Conservation (phyloP, 2,329 filamentous ascomycete genomes). For the Sporothrix brasiliensis region DNA sequence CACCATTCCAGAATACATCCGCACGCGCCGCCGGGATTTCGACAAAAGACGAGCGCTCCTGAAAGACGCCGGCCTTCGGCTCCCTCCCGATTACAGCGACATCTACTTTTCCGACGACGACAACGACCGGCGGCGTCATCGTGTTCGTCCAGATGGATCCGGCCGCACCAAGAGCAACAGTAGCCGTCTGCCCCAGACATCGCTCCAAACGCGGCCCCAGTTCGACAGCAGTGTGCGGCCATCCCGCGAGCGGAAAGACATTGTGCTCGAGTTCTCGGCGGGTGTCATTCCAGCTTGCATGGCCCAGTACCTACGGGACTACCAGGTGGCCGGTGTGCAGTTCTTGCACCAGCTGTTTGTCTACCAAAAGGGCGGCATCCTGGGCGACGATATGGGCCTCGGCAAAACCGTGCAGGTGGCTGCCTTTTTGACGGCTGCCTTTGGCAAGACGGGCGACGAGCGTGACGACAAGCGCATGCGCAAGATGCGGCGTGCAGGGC, state of each 20-base stretch:
- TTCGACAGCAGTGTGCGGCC: conserved; percentile 66
- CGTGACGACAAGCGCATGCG: conserved; percentile 85
- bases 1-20: conserved; percentile 72
- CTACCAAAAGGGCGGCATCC: conserved; percentile 84
- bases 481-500: conserved; percentile 67
- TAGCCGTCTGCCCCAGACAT: conserved; percentile 54
- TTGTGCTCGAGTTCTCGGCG: conserved; percentile 72
- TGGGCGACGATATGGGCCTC: conserved; percentile 96
- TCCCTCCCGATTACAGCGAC: conserved; percentile 77
- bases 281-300: conserved; percentile 86
- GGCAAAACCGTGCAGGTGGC: conserved; percentile 97
- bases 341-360: conserved; percentile 90
- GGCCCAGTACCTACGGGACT: conserved; percentile 87
- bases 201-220: conserved; percentile 57
- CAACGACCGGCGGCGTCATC: conserved; percentile 32
- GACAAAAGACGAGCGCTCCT: conserved; percentile 63
- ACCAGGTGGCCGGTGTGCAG: conserved; percentile 81
- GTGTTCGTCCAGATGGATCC: too few relatives aligned
- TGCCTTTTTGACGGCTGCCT: conserved; percentile 85
- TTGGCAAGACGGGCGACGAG: conserved; percentile 91
- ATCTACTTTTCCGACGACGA: conserved; percentile 74
- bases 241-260: conserved; percentile 71
- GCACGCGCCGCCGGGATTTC: conserved; percentile 68
- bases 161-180: neutral
- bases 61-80: conserved; percentile 68